Conservation (phyloP, 148 eudicot genomes). For the Rhododendron williamsianum region DNA sequence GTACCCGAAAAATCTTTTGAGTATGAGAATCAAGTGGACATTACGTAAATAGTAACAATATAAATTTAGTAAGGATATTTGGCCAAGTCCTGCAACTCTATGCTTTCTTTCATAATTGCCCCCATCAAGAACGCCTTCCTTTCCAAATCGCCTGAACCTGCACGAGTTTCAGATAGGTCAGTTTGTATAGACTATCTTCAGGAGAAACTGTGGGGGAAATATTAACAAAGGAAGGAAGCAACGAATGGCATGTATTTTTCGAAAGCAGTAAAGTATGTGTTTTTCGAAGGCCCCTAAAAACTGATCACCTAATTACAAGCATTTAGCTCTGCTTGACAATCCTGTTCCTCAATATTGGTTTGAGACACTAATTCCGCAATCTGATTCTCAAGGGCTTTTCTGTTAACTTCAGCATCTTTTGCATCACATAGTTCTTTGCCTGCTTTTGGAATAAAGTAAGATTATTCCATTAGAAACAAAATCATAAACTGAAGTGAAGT, state of each 20-base stretch:
- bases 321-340: too few relatives aligned
- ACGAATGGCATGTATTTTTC: too few relatives aligned
- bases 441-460: background rate
- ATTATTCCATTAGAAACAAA: background rate
- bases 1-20: background rate
- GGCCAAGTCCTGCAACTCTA: conserved; percentile 10
- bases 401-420: too few relatives aligned
- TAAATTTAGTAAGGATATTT: conserved; percentile 51
- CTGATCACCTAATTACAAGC: too few relatives aligned
- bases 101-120: conserved; percentile 41
- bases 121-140: conserved; percentile 53
- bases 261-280: too few relatives aligned
- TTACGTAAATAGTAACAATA: background rate
- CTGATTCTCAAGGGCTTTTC: too few relatives aligned
- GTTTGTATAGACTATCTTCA: background rate
- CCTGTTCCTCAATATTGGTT: too few relatives aligned
- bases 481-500: background rate
- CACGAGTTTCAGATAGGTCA: conserved; percentile 10
- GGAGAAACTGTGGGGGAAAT: background rate
- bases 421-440: too few relatives aligned
- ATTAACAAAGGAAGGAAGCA: background rate
- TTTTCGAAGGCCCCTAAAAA: too few relatives aligned
- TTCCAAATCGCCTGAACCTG: conserved; percentile 52
- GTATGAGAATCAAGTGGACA: background rate
- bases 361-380: too few relatives aligned